phyloP scores from a whole-genome alignment of 1,284 basidiomycete genomes.

The Cutaneotrichosporon spelunceum region DNA sequence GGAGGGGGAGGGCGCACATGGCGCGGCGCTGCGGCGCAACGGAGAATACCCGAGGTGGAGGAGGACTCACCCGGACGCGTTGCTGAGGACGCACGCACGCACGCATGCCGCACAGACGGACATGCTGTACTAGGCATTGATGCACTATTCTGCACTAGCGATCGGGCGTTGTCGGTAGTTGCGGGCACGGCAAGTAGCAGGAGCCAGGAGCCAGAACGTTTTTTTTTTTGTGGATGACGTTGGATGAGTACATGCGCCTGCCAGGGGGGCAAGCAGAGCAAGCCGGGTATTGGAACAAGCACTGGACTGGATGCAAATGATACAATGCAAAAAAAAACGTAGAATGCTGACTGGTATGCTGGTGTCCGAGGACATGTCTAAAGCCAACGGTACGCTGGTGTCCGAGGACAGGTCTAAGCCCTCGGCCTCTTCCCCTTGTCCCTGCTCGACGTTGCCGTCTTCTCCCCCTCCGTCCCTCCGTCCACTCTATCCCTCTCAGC shows the following conservation, averaged over 20 bases:
- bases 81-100: constrained; percentile 8
- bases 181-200: no score
- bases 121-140: constrained; percentile 38
- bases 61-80: constrained; percentile 2
- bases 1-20: constrained; percentile 2
- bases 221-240: no score
- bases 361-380: no score
- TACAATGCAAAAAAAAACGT: not conserved
- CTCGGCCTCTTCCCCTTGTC: not conserved
- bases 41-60: constrained; percentile 7
- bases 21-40: not conserved
- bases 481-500: not conserved
- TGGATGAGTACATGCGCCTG: no score
- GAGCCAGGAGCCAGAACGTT: not conserved
- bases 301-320: not conserved
- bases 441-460: no score
- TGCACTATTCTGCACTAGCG: constrained; percentile 30
- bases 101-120: constrained; percentile 9
- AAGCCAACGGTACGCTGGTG: no score
- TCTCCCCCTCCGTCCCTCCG: not conserved
- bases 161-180: no score
- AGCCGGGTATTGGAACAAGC: not conserved
- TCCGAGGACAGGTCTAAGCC: not conserved
- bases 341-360: no score
- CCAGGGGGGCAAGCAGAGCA: no score